A percentile compares a stretch with the other conserved stretches of the same genome.
Evolutionary conservation across 148 eudicot species (phyloP).

Genomic region (Oxyria digyna): DNA sequence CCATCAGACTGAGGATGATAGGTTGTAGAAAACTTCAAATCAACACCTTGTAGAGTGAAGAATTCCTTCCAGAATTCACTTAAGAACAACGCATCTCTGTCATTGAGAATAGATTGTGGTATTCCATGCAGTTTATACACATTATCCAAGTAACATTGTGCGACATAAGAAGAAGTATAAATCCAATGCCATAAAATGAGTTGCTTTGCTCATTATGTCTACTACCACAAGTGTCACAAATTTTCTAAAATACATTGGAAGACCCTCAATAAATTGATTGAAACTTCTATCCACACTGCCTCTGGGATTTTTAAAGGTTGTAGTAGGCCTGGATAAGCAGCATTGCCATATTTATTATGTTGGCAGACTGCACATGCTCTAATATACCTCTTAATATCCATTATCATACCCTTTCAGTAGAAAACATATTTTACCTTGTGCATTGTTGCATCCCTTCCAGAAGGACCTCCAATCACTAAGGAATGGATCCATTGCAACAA

Average conservation of each 20-base stretch:
- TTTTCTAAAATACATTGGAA: not conserved
- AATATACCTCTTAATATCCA: too few relatives aligned
- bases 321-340: not conserved
- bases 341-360: not conserved
- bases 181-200: not conserved
- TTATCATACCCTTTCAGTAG: not conserved
- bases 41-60: too few relatives aligned
- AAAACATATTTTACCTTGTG: not conserved
- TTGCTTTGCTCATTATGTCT: not conserved
- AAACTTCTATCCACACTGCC: not conserved
- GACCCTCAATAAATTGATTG: not conserved
- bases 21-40: too few relatives aligned
- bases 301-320: not conserved
- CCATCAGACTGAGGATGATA: too few relatives aligned
- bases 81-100: not conserved
- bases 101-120: not conserved
- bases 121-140: not conserved
- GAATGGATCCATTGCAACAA: not conserved
- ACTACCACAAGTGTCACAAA: slow-evolving; percentile 3
- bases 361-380: not conserved
- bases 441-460: not conserved
- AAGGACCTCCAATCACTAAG: not conserved
- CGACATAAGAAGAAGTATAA: not conserved
- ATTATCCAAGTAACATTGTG: not conserved
- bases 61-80: not conserved